phyloP scores from a whole-genome alignment of 306 rosid genomes.

The Vigna nakashimae region DNA sequence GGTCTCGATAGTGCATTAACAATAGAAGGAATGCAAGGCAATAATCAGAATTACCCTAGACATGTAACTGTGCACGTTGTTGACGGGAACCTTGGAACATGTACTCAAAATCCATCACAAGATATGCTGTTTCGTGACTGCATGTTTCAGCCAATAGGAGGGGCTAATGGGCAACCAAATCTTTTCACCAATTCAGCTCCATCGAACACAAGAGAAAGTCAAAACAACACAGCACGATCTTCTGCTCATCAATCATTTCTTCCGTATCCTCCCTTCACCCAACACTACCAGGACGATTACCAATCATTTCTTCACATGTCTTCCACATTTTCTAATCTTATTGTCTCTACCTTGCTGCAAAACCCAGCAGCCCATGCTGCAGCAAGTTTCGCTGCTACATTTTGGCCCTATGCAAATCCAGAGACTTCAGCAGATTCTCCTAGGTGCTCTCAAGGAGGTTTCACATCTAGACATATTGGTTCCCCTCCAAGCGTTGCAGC shows the following conservation, averaged over 20 bases:
- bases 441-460: slow-evolving; percentile 58
- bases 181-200: slow-evolving; percentile 57
- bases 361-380: slow-evolving; percentile 95
- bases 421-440: slow-evolving; percentile 64
- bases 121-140: slow-evolving; percentile 61
- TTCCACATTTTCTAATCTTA: slow-evolving; percentile 76
- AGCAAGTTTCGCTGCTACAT: slow-evolving; percentile 83
- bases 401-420: slow-evolving; percentile 74
- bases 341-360: slow-evolving; percentile 80
- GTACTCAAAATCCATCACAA: slow-evolving; percentile 58
- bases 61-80: slow-evolving; percentile 89
- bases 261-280: slow-evolving; percentile 64
- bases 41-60: slow-evolving; percentile 83
- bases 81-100: slow-evolving; percentile 72
- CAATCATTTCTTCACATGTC: slow-evolving; percentile 72
- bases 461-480: slow-evolving; percentile 62
- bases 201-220: slow-evolving; percentile 66
- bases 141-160: slow-evolving; percentile 64
- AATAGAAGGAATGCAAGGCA: slow-evolving; percentile 69
- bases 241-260: slow-evolving; percentile 74
- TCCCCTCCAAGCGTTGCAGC: slow-evolving; percentile 79
- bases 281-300: slow-evolving; percentile 61
- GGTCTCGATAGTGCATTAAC: slow-evolving; percentile 59
- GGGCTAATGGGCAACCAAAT: slow-evolving; percentile 57
- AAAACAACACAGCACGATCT: slow-evolving; percentile 61